A percentile compares a stretch with the other conserved stretches of the same genome.
Evolutionary conservation across 176 grass and related monocot species (phyloP).

Genomic region (Bromus sterilis): DNA sequence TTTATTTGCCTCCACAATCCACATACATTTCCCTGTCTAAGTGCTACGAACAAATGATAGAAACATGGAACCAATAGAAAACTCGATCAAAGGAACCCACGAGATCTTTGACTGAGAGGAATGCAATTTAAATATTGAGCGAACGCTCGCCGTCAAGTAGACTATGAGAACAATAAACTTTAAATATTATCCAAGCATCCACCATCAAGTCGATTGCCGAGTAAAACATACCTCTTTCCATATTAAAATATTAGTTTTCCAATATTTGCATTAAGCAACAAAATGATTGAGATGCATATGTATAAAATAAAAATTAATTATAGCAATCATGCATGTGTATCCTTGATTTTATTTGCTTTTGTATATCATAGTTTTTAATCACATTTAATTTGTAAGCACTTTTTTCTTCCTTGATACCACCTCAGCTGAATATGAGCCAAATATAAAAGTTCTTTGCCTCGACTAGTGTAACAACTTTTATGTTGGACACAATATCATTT

Average conservation of each 20-base stretch:
- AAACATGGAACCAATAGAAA: not conserved
- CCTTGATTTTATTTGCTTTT: not conserved
- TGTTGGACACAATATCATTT: too few species aligned
- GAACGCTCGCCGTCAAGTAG: too few species aligned
- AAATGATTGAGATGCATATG: not conserved
- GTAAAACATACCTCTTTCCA: not conserved
- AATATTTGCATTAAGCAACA: not conserved
- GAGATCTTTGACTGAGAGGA: not conserved
- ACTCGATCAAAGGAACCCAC: not conserved
- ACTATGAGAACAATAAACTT: not conserved
- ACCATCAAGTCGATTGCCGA: not conserved
- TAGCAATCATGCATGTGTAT: not conserved
- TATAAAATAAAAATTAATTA: not conserved
- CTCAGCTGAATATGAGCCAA: too few species aligned
- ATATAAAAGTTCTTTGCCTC: too few species aligned
- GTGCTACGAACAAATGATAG: not conserved
- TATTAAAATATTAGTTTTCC: not conserved
- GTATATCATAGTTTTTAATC: too few species aligned
- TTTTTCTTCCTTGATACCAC: too few species aligned
- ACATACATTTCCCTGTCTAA: not conserved
- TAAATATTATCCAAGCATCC: not conserved
- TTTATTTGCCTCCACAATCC: not conserved
- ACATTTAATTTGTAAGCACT: too few species aligned
- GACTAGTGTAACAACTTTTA: too few species aligned
- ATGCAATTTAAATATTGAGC: not conserved